Conservation (phyloP, 139 green algal species). For the Ostreobium quekettii region DNA sequence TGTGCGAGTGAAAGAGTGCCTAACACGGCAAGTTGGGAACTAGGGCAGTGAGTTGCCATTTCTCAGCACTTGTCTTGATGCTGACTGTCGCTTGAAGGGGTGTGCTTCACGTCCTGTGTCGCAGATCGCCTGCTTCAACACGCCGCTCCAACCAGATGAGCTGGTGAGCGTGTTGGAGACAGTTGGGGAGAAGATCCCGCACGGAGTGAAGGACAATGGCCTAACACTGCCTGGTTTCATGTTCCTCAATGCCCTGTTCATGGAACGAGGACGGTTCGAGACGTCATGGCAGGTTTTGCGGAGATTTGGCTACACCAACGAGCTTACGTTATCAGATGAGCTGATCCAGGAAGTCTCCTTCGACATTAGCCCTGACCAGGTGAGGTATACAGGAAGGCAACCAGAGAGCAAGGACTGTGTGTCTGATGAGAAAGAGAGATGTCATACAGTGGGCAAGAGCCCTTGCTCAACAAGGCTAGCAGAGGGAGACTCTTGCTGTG, state of each 20-base stretch:
- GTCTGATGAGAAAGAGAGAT: background rate
- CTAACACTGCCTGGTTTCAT: conserved; percentile 86
- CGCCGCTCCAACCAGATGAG: conserved; percentile 64
- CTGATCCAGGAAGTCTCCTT: conserved; percentile 42
- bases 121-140: conserved; percentile 24
- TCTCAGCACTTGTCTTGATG: no score
- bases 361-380: conserved; percentile 27
- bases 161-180: conserved; percentile 69
- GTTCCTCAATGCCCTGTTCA: conserved; percentile 91
- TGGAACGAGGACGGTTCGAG: conserved; percentile 81
- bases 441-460: background rate
- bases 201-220: conserved; percentile 48
- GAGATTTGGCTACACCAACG: conserved; percentile 70
- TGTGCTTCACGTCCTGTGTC: no score
- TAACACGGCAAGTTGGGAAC: no score
- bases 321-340: conserved; percentile 46
- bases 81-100: no score
- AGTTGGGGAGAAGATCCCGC: conserved; percentile 62
- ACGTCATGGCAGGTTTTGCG: conserved; percentile 84
- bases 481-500: no score
- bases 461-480: no score
- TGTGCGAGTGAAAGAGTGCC: no score
- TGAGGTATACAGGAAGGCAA: background rate
- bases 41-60: no score
- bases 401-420: background rate